Evolutionary conservation across 345 rosid genomes (phyloP), one percentile per base, ranked within the genome.

Genomic region (Hibiscus syriacus): DNA sequence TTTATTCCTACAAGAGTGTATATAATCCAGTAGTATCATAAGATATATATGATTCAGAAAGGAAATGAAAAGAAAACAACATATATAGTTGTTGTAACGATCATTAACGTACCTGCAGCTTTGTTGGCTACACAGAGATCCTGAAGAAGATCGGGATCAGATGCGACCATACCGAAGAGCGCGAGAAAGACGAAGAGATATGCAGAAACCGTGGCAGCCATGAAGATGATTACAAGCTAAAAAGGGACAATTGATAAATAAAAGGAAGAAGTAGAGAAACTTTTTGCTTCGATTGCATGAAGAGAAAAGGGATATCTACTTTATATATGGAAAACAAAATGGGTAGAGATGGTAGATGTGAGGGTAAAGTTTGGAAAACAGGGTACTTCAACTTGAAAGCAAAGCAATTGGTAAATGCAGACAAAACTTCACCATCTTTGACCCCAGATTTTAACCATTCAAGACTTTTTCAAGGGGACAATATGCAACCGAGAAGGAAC

Each of bases 71-170:
- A 11, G 16, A 50, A 64, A 32, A 5, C 17, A 6, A 14, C 3
- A 19, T 26, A 32, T 34, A 16, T 20, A 48, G 16, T 41, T 41
- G 11, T 16, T 3, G 9, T 3, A 14, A n/a, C n/a, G n/a, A n/a
- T n/a, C 5, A 6, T 54, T 0, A 5, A 12, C 23, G 7, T 53
- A 76, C 86, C 82, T 66, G 83, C 55, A 53, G 80, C 54, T 34
- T 55, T 68, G 55, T 73, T 73, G 26, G 89, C 90, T 20, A 86
- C 93, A 41, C 93, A 88, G 14, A 86, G 64, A 77, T 88, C 93
- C 77, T 88, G 93, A 59, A 85, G 90, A 69, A 71, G 69, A 68
- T 88, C 93, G 5, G 93, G 85, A 63, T 88, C 90, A 17, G 74
- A 79, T 8, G 86, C 87, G 29, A 58, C 39, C 19, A 70, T 63